Conservation (phyloP, 305 asterid species). For the Fraxinus velutina region DNA sequence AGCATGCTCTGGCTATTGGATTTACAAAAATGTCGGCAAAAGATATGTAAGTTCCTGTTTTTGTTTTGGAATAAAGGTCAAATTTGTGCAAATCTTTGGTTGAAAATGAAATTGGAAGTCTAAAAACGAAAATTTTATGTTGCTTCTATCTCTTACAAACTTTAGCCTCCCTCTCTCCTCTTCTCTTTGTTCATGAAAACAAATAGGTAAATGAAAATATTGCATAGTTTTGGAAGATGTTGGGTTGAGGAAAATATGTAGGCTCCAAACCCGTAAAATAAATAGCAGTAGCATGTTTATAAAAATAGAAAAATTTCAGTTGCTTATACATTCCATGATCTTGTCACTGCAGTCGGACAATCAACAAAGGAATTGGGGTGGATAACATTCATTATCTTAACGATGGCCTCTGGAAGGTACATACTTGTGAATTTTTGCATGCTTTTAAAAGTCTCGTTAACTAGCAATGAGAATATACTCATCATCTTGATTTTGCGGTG, state of each 20-base stretch:
- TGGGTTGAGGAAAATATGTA: background rate
- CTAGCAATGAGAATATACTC: background rate
- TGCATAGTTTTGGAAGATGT: background rate
- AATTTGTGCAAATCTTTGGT: background rate
- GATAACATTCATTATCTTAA: conserved; percentile 98
- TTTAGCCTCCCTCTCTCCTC: background rate
- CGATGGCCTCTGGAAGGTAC: conserved; percentile 99
- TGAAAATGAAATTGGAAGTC: background rate
- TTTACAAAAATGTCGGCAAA: conserved; percentile 93
- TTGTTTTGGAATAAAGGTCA: conserved; percentile 4
- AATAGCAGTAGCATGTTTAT: background rate
- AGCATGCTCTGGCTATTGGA: conserved; percentile 97
- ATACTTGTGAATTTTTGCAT: background rate
- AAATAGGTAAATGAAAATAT: background rate
- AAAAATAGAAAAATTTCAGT: background rate
- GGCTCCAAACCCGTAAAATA: background rate
- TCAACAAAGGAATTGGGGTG: conserved; percentile 95
- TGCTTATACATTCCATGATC: conserved; percentile 19
- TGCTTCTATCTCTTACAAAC: background rate
- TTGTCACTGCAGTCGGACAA: conserved; percentile 53
- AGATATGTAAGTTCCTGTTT: conserved; percentile 63
- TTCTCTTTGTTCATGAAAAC: background rate
- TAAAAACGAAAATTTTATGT: background rate
- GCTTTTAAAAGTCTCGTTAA: background rate
- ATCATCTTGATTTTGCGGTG: background rate